These are phyloP conservation scores for Xylariales sp. DNA, from an alignment of 2,329 filamentous ascomycete species.

Conservation along the genomic window DNA sequence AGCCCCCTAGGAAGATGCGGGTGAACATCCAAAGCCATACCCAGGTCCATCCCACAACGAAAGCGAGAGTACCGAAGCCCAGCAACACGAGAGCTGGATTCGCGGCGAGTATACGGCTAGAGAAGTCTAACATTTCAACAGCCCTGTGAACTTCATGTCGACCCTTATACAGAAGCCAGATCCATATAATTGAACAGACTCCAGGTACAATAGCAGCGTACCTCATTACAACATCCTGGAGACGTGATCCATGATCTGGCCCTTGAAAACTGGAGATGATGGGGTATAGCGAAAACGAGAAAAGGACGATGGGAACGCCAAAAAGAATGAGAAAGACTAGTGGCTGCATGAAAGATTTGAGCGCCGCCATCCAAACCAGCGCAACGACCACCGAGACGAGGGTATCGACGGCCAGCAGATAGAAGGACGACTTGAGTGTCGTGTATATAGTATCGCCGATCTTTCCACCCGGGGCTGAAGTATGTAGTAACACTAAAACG, in stretches of 20 bases:
- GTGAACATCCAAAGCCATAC: conserved; percentile 97
- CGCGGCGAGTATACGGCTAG: conserved; percentile 84
- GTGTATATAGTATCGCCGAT: conserved; percentile 96
- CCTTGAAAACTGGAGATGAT: conserved; percentile 91
- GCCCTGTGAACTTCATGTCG: conserved; percentile 85
- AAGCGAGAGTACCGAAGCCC: conserved; percentile 80
- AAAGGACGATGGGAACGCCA: conserved; percentile 85
- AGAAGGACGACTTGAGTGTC: conserved; percentile 85
- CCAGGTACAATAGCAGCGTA: conserved; percentile 85
- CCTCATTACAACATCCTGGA: conserved; percentile 92
- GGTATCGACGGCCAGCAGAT: conserved; percentile 91
- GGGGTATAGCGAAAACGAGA: conserved; percentile 91
- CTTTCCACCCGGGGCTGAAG: conserved; percentile 74
- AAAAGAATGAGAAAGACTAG: conserved; percentile 84
- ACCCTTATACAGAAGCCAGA: conserved; percentile 83
- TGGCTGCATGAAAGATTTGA: conserved; percentile 88
- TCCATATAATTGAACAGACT: conserved; percentile 79
- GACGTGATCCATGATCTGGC: conserved; percentile 74
- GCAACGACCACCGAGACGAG: conserved; percentile 90
- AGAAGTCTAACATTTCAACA: conserved; percentile 90
- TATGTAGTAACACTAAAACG: conserved; percentile 90
- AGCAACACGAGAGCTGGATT: conserved; percentile 85
- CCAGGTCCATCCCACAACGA: conserved; percentile 93
- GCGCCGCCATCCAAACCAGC: conserved; percentile 86
- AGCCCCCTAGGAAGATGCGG: conserved; percentile 91